These are phyloP conservation scores for Pontederia paniculata DNA, from an alignment of 176 grass and related monocot genomes.

Conservation along the genomic window DNA sequence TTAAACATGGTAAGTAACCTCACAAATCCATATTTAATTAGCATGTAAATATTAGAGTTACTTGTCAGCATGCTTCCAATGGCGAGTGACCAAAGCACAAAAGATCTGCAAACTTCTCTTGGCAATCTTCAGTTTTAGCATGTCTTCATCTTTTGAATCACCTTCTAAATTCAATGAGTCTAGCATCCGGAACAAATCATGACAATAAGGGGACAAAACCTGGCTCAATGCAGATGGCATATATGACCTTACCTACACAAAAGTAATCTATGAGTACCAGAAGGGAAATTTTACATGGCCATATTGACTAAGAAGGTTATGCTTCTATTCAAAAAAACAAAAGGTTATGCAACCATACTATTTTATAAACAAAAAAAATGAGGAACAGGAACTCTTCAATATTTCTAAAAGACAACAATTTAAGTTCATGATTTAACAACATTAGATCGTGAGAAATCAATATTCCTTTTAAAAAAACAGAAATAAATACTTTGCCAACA, in stretches of 20 bases:
- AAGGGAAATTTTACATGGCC: not conserved
- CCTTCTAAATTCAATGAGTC: constrained; percentile 50
- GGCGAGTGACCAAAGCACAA: constrained; percentile 68
- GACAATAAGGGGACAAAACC: constrained; percentile 66
- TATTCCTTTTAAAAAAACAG: no score
- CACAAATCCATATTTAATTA: constrained; percentile 18
- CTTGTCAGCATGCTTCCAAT: constrained; percentile 77
- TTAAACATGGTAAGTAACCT: constrained; percentile 22
- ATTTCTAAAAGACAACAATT: no score
- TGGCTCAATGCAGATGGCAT: constrained; percentile 61
- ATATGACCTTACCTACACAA: constrained; percentile 67
- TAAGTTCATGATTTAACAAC: no score
- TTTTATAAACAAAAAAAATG: no score
- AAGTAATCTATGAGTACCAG: not conserved
- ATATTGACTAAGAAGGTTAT: not conserved
- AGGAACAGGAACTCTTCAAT: no score
- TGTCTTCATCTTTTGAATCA: constrained; percentile 26
- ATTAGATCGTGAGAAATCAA: no score
- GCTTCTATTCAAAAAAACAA: no score
- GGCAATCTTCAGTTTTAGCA: constrained; percentile 52
- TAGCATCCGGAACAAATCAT: constrained; percentile 61
- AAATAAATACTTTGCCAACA: no score
- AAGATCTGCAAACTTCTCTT: constrained; percentile 84
- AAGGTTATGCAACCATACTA: not conserved
- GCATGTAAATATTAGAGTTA: constrained; percentile 29